Conservation (phyloP, 371 early-diverging fungal species). For the Zopfochytrium polystomum region DNA sequence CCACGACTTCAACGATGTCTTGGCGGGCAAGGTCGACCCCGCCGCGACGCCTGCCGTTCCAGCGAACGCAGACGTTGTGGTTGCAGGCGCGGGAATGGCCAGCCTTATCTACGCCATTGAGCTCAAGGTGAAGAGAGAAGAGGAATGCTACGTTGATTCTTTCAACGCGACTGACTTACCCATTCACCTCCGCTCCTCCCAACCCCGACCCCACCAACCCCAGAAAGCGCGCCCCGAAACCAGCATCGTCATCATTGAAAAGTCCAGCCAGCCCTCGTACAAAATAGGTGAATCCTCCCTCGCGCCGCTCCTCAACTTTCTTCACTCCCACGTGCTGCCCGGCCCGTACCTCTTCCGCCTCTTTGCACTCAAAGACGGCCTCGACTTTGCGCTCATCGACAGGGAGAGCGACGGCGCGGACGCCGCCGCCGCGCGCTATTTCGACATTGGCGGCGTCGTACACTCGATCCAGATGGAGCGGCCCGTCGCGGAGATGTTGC, state of each 20-base stretch:
- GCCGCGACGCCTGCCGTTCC: constrained; percentile 2
- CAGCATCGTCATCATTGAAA: constrained; percentile 11
- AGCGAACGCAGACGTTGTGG: constrained; percentile 16
- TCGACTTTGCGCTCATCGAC: constrained; percentile 17
- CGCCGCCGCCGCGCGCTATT: neutral
- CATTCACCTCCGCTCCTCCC: neutral
- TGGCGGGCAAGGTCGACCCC: neutral
- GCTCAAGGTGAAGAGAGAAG: constrained; percentile 5
- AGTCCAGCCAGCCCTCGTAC: constrained; percentile 10
- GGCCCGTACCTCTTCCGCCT: constrained; percentile 12
- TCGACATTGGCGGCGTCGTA: constrained; percentile 12
- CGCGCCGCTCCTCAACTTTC: constrained; percentile 3
- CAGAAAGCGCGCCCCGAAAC: neutral
- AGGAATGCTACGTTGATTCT: neutral
- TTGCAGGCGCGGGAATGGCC: constrained; percentile 18
- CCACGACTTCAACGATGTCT: constrained; percentile 2
- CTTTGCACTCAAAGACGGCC: constrained; percentile 16
- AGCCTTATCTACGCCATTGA: constrained; percentile 20
- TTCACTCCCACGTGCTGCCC: constrained; percentile 3
- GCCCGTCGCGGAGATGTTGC: constrained; percentile 9
- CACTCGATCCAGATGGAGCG: constrained; percentile 17
- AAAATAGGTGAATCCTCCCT: constrained; percentile 20
- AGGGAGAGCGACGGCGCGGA: neutral
- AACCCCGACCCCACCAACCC: no score
- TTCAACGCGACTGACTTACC: neutral